These are phyloP conservation scores for Tuctoria greenei DNA, from an alignment of 176 grass and related monocot species.

Conservation along the genomic window DNA sequence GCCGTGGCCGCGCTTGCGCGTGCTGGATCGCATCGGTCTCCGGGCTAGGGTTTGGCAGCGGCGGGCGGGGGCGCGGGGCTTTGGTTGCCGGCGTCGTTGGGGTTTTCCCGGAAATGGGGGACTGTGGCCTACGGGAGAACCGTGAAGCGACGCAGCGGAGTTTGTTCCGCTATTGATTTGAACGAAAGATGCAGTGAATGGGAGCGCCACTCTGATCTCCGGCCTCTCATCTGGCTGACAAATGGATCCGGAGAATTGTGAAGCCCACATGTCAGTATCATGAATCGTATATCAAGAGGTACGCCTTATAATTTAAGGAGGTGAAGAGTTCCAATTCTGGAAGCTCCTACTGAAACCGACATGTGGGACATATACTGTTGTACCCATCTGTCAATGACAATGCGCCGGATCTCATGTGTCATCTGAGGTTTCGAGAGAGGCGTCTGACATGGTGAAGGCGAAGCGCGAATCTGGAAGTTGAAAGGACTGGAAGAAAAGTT, in stretches of 20 bases:
- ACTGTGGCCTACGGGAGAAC: background rate
- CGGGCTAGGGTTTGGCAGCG: conserved; percentile 8
- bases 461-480: background rate
- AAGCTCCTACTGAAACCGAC: background rate
- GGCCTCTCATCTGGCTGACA: background rate
- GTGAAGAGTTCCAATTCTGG: background rate
- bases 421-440: background rate
- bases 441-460: conserved; percentile 17
- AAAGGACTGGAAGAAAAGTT: background rate
- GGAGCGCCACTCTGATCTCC: background rate
- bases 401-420: too few relatives aligned
- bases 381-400: background rate
- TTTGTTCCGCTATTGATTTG: conserved; percentile 37
- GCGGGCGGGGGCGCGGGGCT: background rate
- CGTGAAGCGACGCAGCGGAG: background rate
- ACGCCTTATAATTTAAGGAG: background rate
- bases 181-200: background rate
- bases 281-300: rapidly evolving
- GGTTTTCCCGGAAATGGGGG: conserved; percentile 31
- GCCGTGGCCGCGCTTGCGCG: background rate
- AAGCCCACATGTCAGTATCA: background rate
- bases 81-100: conserved; percentile 12
- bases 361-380: rapidly evolving
- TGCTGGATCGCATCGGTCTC: background rate
- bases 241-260: rapidly evolving